Evolutionary conservation across 1,284 basidiomycete genomes (phyloP).

Genomic region (Erythrobasidium hasegawianum): DNA sequence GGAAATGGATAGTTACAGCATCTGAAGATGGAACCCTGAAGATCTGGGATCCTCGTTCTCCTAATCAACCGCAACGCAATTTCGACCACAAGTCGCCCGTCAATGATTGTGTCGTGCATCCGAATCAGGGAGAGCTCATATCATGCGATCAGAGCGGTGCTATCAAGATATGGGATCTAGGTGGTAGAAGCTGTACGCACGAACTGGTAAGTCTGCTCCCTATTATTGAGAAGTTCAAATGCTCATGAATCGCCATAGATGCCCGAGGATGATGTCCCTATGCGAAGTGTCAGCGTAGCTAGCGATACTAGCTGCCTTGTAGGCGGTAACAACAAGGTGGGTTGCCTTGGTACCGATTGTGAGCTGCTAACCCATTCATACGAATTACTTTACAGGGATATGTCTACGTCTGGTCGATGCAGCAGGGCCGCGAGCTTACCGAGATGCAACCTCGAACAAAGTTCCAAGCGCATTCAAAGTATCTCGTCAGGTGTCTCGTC

Average conservation of each 20-base stretch:
- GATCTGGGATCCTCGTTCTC: slow-evolving; percentile 93
- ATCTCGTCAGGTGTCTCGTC: slow-evolving; percentile 85
- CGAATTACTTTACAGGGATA: too few relatives aligned
- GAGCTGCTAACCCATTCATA: too few relatives aligned
- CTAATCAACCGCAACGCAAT: slow-evolving; percentile 50
- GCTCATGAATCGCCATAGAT: slow-evolving; percentile 58
- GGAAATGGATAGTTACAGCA: slow-evolving; percentile 97
- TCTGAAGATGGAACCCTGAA: slow-evolving; percentile 97
- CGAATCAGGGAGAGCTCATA: slow-evolving; percentile 97
- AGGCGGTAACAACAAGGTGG: slow-evolving; percentile 92
- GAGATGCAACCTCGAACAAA: slow-evolving; percentile 86
- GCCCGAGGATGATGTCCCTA: slow-evolving; percentile 90
- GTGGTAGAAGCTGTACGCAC: slow-evolving; percentile 93
- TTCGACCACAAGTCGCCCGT: slow-evolving; percentile 62
- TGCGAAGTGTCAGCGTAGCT: slow-evolving; percentile 89
- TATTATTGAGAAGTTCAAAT: slow-evolving; percentile 8
- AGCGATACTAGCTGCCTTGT: slow-evolving; percentile 93
- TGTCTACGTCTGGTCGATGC: slow-evolving; percentile 95
- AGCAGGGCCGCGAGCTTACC: slow-evolving; percentile 64
- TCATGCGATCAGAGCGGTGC: slow-evolving; percentile 98
- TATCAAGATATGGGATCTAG: slow-evolving; percentile 98
- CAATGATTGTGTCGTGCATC: slow-evolving; percentile 97
- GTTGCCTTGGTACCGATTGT: slow-evolving; percentile 6
- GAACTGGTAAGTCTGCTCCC: slow-evolving; percentile 66
- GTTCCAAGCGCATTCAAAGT: slow-evolving; percentile 91